Evolutionary conservation across 1,139 yeast genomes (phyloP).

Genomic region (Magnusiomyces tetraspermus): DNA sequence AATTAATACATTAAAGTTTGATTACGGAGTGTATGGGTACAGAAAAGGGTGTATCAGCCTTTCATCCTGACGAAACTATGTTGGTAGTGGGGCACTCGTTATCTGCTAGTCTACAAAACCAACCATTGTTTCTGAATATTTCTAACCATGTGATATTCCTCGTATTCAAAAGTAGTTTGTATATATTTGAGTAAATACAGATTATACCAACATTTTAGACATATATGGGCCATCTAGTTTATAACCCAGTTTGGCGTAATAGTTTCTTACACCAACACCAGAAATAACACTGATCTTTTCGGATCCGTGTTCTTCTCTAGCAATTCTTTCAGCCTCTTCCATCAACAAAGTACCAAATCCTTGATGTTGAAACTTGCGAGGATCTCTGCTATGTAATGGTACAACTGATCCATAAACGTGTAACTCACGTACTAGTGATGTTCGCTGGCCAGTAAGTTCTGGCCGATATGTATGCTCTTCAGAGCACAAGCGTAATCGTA

Average conservation of each 20-base stretch:
- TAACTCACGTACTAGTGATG: constrained; percentile 88
- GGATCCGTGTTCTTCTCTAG: constrained; percentile 91
- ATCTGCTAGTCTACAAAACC: too few relatives aligned
- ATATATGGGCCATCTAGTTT: constrained; percentile 90
- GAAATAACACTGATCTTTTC: constrained; percentile 85
- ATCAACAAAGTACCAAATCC: constrained; percentile 94
- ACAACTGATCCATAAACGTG: constrained; percentile 98
- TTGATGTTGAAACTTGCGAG: constrained; percentile 96
- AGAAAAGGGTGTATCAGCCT: too few relatives aligned
- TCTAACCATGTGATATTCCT: too few relatives aligned
- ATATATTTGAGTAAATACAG: too few relatives aligned
- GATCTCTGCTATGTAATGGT: constrained; percentile 95
- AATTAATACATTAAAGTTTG: neutral
- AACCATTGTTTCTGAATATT: too few relatives aligned
- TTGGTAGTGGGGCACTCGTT: too few relatives aligned
- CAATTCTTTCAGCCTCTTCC: constrained; percentile 98
- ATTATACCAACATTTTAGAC: constrained; percentile 49
- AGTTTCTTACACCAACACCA: constrained; percentile 96
- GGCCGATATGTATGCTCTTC: constrained; percentile 85
- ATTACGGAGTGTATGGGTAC: neutral
- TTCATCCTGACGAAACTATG: too few relatives aligned
- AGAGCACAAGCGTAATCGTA: constrained; percentile 80
- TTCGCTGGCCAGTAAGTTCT: constrained; percentile 74
- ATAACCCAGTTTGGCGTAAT: constrained; percentile 86
- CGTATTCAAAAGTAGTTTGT: too few relatives aligned